Percentiles rank a stretch among this genome's conserved stretches.
Conservation (phyloP, 2,329 filamentous ascomycete genomes). For the Pseudogymnoascus sp. region DNA sequence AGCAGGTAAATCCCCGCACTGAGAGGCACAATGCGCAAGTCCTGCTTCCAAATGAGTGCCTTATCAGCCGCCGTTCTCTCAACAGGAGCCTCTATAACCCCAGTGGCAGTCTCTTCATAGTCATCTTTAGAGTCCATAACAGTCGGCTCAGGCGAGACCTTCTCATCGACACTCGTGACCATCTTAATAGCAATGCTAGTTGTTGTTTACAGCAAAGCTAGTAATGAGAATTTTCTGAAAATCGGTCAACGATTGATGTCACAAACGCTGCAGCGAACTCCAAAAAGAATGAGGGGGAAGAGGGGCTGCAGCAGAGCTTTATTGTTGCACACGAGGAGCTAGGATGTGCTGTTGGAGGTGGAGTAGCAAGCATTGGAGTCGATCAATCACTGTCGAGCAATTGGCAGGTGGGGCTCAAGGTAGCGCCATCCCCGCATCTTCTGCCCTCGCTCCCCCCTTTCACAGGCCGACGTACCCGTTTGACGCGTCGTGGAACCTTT, state of each 20-base stretch:
- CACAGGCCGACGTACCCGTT: background rate
- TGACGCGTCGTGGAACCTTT: background rate
- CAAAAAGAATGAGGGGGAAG: too few species aligned
- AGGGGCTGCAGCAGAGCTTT: too few species aligned
- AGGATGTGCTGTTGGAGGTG: too few species aligned
- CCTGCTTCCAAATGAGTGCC: background rate
- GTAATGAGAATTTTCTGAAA: background rate
- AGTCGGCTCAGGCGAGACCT: background rate
- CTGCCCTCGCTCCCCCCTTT: background rate
- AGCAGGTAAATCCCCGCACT: background rate
- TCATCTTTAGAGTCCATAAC: background rate
- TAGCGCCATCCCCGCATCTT: background rate
- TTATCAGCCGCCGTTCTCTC: conserved; percentile 29
- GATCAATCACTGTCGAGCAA: background rate
- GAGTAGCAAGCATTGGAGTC: background rate
- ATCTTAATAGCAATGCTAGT: background rate
- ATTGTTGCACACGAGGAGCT: too few species aligned
- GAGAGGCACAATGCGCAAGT: background rate
- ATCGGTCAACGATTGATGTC: background rate
- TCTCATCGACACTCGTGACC: background rate
- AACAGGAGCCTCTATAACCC: background rate
- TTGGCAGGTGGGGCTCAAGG: background rate
- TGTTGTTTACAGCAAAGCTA: background rate
- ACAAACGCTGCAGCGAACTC: background rate
- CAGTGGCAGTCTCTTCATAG: background rate